Evolutionary conservation across 305 asterid species (phyloP).

Genomic region (Fraxinus angustifolia): DNA sequence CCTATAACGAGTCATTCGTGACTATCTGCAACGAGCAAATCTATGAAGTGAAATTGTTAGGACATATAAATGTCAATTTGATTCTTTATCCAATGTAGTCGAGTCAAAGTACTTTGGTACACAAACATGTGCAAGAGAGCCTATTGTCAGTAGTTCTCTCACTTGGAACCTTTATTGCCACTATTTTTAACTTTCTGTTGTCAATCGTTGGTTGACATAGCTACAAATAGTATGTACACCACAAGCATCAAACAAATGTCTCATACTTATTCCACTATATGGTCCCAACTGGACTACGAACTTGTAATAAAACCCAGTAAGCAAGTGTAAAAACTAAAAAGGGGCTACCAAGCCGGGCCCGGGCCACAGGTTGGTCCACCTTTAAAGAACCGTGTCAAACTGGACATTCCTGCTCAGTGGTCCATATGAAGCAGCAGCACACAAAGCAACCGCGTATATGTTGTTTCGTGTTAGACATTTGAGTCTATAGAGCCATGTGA

Average conservation of each 20-base stretch:
- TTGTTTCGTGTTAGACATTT: not conserved
- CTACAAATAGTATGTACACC: not conserved
- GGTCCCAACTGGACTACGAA: not conserved
- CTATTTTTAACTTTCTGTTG: not conserved
- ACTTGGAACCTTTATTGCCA: not conserved
- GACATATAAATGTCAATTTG: not conserved
- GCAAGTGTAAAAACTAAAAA: not conserved
- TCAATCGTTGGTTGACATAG: not conserved
- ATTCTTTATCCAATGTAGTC: not conserved
- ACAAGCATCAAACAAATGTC: not conserved
- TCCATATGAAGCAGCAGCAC: not conserved
- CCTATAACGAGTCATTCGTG: not conserved
- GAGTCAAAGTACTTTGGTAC: not conserved
- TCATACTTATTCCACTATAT: not conserved
- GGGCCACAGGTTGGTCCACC: not conserved
- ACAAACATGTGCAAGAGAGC: not conserved
- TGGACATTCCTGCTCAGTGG: not conserved
- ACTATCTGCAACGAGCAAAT: not conserved
- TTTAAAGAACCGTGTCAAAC: not conserved
- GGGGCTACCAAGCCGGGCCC: not conserved
- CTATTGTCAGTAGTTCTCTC: not conserved
- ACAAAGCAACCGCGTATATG: not conserved
- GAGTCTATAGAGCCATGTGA: not conserved
- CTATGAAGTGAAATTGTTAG: not conserved
- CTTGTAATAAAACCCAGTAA: not conserved